phyloP scores from a whole-genome alignment of 768 basidiomycete genomes.

The Boletellus sp. region DNA sequence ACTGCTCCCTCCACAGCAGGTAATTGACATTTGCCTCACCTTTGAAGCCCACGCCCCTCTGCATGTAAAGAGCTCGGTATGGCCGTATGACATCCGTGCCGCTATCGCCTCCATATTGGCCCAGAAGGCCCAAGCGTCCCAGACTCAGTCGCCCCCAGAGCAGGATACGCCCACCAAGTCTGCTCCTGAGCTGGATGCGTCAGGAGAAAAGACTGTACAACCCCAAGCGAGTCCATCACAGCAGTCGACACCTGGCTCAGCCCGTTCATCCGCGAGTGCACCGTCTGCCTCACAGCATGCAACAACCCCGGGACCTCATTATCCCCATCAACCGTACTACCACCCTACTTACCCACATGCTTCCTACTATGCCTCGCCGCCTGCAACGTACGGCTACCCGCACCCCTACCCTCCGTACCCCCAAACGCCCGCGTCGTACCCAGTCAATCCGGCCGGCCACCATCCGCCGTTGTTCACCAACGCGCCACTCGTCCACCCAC shows the following conservation, averaged over 20 bases:
- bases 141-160: conserved; percentile 15
- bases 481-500: conserved; percentile 32
- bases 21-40: conserved; percentile 75
- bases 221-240: conserved; percentile 18
- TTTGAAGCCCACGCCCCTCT: conserved; percentile 67
- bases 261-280: conserved; percentile 23
- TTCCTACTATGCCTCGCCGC: conserved; percentile 56
- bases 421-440: conserved; percentile 32
- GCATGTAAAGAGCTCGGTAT: conserved; percentile 62
- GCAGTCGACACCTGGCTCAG: conserved; percentile 20
- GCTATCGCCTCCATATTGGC: conserved; percentile 54
- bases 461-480: conserved; percentile 35
- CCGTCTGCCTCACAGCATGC: conserved; percentile 17
- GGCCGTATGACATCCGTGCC: conserved; percentile 66
- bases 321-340: conserved; percentile 55
- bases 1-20: conserved; percentile 61
- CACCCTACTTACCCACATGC: conserved; percentile 62
- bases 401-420: conserved; percentile 32
- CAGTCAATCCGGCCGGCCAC: conserved; percentile 26
- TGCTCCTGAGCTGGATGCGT: conserved; percentile 8
- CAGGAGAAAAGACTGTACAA: conserved; percentile 13
- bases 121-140: conserved; percentile 22
- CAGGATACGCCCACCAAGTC: conserved; percentile 12
- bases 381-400: conserved; percentile 37
- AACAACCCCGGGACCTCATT: conserved; percentile 31